Evolutionary conservation across 257 asterid genomes (phyloP), one percentile per base, ranked within the genome.

Genomic region (Oldenlandia corymbosa): DNA sequence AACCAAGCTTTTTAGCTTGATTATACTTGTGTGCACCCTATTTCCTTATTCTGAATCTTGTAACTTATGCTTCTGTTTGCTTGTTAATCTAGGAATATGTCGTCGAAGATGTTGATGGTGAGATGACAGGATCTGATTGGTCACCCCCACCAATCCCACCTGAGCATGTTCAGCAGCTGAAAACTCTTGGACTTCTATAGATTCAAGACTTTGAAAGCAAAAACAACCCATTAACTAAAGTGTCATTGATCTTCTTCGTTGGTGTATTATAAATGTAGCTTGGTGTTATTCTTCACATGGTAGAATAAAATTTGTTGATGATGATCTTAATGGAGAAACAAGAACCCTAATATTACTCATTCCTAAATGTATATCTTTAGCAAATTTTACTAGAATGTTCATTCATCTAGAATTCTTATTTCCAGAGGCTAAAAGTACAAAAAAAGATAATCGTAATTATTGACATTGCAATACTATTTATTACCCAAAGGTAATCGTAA

Each of bases 71-170:
- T 31, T 58, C 2, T 54, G 23, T 14, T 34, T 70, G 60, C 46
- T 66, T 13, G 14, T 16, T 73, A 4, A n/a, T 21, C 30, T 62
- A 91, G 98, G 99, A 92, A 78, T 92, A 92, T 54, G 99, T 92
- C 21, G 99, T 92, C 14, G 99, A 92, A 84, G 99, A 92, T 74
- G 97, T 87, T 32, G 99, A 92, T 18, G 88, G 79, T 42, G 95
- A 85, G 86, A 81, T 79, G 80, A 77, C 85, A 0, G 95, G 81
- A 62, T 76, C 78, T 7, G 94, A 88, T 69, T 91, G 98, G 98
- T 70, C 89, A 30, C 97, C 99, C 23, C 94, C 95, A 18, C 69
- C 86, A 65, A 87, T 92, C 16, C 95, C 99, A 10, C 73, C 83
- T 0, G 99, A 92, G 84, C 99, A 89, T 65, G 79, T 89, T 63